Percentiles rank a stretch among this genome's conserved stretches.
Evolutionary conservation across 345 rosid genomes (phyloP).

Genomic region (Rhodamnia rubescens): DNA sequence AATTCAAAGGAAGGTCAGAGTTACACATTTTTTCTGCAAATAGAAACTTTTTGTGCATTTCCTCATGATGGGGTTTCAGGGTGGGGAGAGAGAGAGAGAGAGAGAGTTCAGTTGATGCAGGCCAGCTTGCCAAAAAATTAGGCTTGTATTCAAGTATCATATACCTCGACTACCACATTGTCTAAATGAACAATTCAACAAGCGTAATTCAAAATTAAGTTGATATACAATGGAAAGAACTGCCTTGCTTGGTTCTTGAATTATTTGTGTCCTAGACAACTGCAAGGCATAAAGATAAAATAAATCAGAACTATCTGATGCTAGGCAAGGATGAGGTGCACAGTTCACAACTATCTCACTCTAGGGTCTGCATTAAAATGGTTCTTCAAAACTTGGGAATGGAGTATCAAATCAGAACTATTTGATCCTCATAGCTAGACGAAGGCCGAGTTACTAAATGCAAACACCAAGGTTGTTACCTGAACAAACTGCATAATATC

Average conservation of each 20-base stretch:
- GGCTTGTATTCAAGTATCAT: background rate
- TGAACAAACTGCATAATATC: background rate
- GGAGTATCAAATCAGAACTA: background rate
- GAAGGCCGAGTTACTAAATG: background rate
- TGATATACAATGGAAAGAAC: background rate
- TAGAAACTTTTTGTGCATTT: background rate
- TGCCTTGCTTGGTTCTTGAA: background rate
- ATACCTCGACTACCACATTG: background rate
- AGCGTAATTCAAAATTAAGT: background rate
- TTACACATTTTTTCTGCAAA: background rate
- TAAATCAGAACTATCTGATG: background rate
- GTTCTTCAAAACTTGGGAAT: background rate
- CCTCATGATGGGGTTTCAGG: background rate
- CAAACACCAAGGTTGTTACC: background rate
- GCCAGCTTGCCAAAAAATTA: background rate
- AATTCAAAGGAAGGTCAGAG: background rate
- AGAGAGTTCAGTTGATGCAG: background rate
- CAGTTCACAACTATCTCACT: background rate
- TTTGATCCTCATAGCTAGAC: background rate
- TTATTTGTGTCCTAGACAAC: background rate
- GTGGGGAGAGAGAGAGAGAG: background rate
- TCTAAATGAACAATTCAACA: background rate
- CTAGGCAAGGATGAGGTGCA: background rate
- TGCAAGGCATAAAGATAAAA: background rate
- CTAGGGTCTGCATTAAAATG: background rate